A percentile compares a stretch with the other conserved stretches of the same genome.
These are phyloP conservation scores for Penicillium sp. DNA, from an alignment of 2,329 filamentous ascomycete genomes.

Conservation along the genomic window DNA sequence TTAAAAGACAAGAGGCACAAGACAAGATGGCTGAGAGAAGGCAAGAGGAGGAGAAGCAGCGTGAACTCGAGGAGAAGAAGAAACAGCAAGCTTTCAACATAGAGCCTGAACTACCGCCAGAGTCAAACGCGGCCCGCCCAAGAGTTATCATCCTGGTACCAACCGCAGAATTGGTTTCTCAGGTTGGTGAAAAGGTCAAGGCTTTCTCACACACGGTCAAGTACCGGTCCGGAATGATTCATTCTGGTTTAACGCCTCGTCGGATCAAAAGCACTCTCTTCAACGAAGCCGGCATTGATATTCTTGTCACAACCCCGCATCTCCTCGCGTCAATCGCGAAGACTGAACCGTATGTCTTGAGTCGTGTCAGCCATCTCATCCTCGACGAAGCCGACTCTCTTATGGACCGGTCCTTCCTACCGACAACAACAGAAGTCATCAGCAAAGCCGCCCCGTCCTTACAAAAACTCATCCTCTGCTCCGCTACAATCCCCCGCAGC, in stretches of 20 bases:
- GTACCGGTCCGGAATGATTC: conserved; percentile 82
- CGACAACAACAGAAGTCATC: conserved; percentile 80
- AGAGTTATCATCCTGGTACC: conserved; percentile 86
- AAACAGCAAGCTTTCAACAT: conserved; percentile 66
- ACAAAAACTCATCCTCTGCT: conserved; percentile 88
- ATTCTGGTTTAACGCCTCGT: conserved; percentile 73
- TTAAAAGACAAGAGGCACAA: conserved; percentile 74
- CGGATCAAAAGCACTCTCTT: conserved; percentile 87
- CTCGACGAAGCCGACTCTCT: conserved; percentile 96
- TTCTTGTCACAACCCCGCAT: conserved; percentile 87
- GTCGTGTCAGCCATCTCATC: conserved; percentile 85
- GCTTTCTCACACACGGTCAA: conserved; percentile 82
- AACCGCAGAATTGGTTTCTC: conserved; percentile 86
- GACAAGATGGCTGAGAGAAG: conserved; percentile 66
- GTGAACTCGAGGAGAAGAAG: conserved; percentile 56
- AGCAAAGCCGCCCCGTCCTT: conserved; percentile 81
- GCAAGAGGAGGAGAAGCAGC: conserved; percentile 59
- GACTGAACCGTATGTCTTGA: conserved; percentile 87
- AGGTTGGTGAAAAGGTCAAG: conserved; percentile 83
- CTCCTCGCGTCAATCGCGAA: conserved; percentile 86
- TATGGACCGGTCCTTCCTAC: conserved; percentile 88
- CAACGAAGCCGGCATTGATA: conserved; percentile 77
- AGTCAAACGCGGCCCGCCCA: conserved; percentile 75
- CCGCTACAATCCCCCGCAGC: conserved; percentile 89
- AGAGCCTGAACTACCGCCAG: conserved; percentile 63